Percentiles rank a stretch among this genome's conserved stretches.
phyloP scores from a whole-genome alignment of 768 basidiomycete genomes.

The Suillus spraguei region DNA sequence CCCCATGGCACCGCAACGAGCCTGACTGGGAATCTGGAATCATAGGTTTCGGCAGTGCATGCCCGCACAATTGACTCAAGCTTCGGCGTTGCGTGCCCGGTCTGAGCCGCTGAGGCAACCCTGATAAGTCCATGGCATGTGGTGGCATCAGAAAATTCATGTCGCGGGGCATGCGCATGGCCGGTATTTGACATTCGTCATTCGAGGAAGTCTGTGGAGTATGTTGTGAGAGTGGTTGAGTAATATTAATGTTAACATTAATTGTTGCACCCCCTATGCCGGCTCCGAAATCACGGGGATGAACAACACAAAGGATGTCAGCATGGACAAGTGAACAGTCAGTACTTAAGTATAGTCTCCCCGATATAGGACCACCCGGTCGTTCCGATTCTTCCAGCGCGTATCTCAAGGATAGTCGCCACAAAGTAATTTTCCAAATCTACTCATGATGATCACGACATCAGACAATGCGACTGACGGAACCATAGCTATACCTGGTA shows the following conservation, averaged over 20 bases:
- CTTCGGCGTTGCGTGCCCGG: not conserved
- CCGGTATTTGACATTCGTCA: not conserved
- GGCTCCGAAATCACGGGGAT: not conserved
- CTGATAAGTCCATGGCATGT: not conserved
- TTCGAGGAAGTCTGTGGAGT: not conserved
- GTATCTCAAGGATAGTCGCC: not conserved
- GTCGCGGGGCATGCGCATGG: not conserved
- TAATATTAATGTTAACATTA: not conserved
- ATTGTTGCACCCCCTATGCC: not conserved
- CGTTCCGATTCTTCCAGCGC: not conserved
- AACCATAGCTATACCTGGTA: not conserved
- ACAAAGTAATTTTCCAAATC: not conserved
- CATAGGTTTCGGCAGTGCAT: not conserved
- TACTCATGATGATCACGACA: not conserved
- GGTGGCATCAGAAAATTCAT: not conserved
- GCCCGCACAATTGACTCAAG: not conserved
- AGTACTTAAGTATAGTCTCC: not conserved
- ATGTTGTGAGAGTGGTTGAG: not conserved
- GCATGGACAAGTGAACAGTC: not conserved
- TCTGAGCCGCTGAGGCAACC: not conserved
- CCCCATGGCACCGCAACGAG: slow-evolving; percentile 3
- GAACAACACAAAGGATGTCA: not conserved
- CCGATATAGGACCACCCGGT: not conserved
- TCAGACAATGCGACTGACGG: not conserved
- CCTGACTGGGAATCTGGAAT: not conserved